Conservation (phyloP, 164 flowering plant species). For the Umbellularia californica region DNA sequence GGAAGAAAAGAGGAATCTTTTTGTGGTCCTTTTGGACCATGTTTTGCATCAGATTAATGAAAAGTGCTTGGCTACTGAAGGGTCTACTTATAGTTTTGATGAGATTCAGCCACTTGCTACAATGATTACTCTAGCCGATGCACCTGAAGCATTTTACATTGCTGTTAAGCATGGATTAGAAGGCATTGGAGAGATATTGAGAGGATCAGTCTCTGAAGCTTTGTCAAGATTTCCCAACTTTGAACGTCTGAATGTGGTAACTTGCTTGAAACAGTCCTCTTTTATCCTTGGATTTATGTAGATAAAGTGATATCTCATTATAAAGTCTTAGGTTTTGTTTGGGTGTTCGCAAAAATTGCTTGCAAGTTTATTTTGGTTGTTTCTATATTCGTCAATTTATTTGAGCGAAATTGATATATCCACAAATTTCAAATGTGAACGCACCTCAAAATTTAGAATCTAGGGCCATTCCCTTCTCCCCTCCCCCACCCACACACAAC, state of each 20-base stretch:
- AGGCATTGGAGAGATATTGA: slow-evolving; percentile 79
- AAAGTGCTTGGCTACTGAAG: slow-evolving; percentile 50
- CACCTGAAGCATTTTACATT: slow-evolving; percentile 90
- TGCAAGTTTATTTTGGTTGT: too few species aligned
- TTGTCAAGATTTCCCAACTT: slow-evolving; percentile 65
- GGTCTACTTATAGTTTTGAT: slow-evolving; percentile 60
- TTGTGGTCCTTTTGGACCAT: slow-evolving; percentile 80
- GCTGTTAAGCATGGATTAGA: slow-evolving; percentile 88
- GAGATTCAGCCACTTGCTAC: slow-evolving; percentile 76
- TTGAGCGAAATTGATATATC: too few species aligned
- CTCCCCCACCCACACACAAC: too few species aligned
- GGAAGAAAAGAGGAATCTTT: slow-evolving; percentile 85
- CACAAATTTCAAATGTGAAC: too few species aligned
- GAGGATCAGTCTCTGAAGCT: slow-evolving; percentile 65
- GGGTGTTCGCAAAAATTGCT: too few species aligned
- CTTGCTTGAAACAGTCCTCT: background rate
- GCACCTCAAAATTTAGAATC: too few species aligned
- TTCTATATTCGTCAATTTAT: too few species aligned
- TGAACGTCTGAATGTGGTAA: slow-evolving; percentile 70
- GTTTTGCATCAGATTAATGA: slow-evolving; percentile 82
- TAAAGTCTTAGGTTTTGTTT: background rate
- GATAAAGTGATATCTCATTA: background rate
- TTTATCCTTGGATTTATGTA: too few species aligned
- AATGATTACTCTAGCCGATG: slow-evolving; percentile 73
- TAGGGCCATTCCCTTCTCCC: too few species aligned